Evolutionary conservation across 176 grass and related monocot genomes (phyloP).

Genomic region (Musa troglodytarum): DNA sequence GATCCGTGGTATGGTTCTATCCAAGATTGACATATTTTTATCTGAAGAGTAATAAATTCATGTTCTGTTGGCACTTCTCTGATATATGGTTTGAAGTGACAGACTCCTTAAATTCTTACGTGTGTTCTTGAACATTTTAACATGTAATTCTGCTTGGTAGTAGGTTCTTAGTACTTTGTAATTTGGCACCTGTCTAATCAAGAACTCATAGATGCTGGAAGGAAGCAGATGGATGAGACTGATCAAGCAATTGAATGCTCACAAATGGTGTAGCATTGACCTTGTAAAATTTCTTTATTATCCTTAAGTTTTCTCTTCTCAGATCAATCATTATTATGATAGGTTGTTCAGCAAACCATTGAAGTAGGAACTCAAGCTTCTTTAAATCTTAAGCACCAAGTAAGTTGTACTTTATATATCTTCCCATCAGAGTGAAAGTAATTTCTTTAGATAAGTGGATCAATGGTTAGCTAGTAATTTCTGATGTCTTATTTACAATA

Average conservation of each 20-base stretch:
- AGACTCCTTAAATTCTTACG: neutral
- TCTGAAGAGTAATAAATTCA: neutral
- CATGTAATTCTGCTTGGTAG: neutral
- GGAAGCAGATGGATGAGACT: conserved; percentile 86
- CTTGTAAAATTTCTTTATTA: neutral
- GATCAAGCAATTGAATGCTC: conserved; percentile 92
- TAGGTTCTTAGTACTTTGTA: neutral
- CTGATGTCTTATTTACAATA: too few species aligned
- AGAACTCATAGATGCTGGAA: conserved; percentile 70
- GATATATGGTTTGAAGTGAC: neutral
- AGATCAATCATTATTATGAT: conserved; percentile 22
- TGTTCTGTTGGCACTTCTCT: neutral
- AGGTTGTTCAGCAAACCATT: conserved; percentile 93
- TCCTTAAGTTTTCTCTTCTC: conserved; percentile 1
- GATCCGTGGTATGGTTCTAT: too few species aligned
- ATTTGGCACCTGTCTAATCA: conserved; percentile 83
- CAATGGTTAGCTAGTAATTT: too few species aligned
- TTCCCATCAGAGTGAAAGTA: neutral
- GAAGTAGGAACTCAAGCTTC: conserved; percentile 93
- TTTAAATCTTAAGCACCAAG: conserved; percentile 63
- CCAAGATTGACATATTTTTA: neutral
- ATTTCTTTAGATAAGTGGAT: neutral
- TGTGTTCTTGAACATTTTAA: neutral
- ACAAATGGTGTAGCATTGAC: conserved; percentile 42
- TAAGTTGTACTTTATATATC: conserved; percentile 21